These are phyloP conservation scores for Plantago coronopus DNA, from an alignment of 305 asterid species.

Conservation along the genomic window DNA sequence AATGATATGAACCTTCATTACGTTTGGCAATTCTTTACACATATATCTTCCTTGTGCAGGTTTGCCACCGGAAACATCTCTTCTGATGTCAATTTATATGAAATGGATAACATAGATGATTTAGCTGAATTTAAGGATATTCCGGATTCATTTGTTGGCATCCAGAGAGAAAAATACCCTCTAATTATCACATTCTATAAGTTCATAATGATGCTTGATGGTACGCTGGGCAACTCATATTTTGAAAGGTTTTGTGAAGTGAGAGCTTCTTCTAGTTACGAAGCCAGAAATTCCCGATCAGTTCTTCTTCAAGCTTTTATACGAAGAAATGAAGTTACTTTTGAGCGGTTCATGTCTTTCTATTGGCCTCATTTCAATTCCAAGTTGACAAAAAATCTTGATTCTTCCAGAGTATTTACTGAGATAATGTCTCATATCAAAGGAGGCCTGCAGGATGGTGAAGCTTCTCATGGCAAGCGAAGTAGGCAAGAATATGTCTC, in stretches of 20 bases:
- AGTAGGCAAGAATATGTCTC: slow-evolving; percentile 39
- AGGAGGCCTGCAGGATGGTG: slow-evolving; percentile 49
- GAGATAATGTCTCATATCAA: slow-evolving; percentile 71
- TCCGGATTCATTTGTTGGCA: slow-evolving; percentile 47
- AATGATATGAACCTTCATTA: background rate
- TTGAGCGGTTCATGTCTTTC: slow-evolving; percentile 41
- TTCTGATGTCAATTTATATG: slow-evolving; percentile 22
- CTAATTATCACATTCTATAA: slow-evolving; percentile 57
- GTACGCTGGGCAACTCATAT: slow-evolving; percentile 49
- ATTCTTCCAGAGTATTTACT: slow-evolving; percentile 55
- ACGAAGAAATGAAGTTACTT: slow-evolving; percentile 57
- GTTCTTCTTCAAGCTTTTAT: slow-evolving; percentile 42
- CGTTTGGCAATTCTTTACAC: slow-evolving; percentile 5
- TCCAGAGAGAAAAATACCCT: slow-evolving; percentile 40
- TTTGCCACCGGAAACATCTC: slow-evolving; percentile 31
- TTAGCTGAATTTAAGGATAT: slow-evolving; percentile 39
- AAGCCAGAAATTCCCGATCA: slow-evolving; percentile 31
- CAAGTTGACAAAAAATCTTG: slow-evolving; percentile 44
- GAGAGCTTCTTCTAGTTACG: slow-evolving; percentile 26
- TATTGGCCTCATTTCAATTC: slow-evolving; percentile 67
- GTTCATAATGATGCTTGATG: slow-evolving; percentile 66
- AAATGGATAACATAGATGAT: slow-evolving; percentile 44
- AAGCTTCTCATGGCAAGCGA: slow-evolving; percentile 31
- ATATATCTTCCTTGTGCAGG: slow-evolving; percentile 27
- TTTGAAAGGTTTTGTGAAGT: slow-evolving; percentile 44